phyloP scores from a whole-genome alignment of 208 protist genomes.

The Crithidia expoeki region DNA sequence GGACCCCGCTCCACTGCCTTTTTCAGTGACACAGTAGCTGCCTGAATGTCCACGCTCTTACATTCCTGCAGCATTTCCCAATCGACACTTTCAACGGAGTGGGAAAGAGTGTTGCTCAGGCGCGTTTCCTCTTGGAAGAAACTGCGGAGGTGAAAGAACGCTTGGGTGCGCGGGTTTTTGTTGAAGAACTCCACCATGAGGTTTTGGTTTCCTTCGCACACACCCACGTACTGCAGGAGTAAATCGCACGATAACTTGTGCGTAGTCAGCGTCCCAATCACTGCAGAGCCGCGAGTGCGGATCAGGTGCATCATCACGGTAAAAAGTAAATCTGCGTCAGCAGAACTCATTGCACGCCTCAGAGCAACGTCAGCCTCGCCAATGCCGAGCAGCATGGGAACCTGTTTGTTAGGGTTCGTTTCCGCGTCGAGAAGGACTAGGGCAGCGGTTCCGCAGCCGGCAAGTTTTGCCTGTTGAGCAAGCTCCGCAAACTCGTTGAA shows the following conservation, averaged over 20 bases:
- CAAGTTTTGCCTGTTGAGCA: constrained; percentile 50
- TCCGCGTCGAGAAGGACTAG: constrained; percentile 67
- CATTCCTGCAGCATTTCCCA: constrained; percentile 73
- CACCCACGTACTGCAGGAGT: constrained; percentile 53
- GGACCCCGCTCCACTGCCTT: constrained; percentile 31
- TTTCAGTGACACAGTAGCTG: constrained; percentile 37
- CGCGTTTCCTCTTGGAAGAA: constrained; percentile 60
- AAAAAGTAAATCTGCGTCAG: constrained; percentile 71
- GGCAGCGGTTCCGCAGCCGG: constrained; percentile 53
- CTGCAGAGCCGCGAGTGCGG: constrained; percentile 37
- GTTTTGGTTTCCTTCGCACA: constrained; percentile 42
- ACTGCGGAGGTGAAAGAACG: constrained; percentile 43
- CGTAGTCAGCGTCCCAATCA: constrained; percentile 40
- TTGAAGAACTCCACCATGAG: constrained; percentile 50
- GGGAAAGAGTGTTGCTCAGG: constrained; percentile 29
- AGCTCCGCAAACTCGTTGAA: constrained; percentile 64
- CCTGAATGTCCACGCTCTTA: constrained; percentile 53
- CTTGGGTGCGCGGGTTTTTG: constrained; percentile 46
- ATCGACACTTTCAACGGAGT: constrained; percentile 30
- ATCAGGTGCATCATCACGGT: constrained; percentile 69
- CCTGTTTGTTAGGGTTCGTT: constrained; percentile 44
- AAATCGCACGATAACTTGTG: constrained; percentile 38
- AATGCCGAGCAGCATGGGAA: constrained; percentile 74
- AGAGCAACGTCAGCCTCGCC: constrained; percentile 69
- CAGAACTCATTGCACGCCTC: constrained; percentile 43